Percentiles rank a stretch among this genome's conserved stretches.
These are phyloP conservation scores for Aspergillus sp. DNA, from an alignment of 2,329 filamentous ascomycete genomes.

Conservation along the genomic window DNA sequence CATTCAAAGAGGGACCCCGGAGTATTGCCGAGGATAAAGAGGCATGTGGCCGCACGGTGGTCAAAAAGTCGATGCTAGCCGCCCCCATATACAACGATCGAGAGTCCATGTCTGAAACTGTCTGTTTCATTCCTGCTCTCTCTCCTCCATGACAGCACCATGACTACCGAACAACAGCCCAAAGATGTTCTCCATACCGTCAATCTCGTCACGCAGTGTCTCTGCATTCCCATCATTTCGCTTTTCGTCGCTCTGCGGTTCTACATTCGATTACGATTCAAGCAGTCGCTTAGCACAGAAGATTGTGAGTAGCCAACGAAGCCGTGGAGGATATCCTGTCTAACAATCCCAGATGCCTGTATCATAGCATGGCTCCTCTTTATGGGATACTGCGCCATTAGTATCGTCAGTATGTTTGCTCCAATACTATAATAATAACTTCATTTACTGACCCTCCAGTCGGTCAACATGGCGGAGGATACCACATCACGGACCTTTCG, in stretches of 20 bases:
- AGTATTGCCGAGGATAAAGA: no score
- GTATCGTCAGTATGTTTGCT: conserved; percentile 19
- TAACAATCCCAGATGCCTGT: conserved; percentile 15
- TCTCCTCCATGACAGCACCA: no score
- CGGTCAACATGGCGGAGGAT: conserved; percentile 31
- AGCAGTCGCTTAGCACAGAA: conserved; percentile 25
- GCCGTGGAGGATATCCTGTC: not conserved
- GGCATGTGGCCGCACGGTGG: no score
- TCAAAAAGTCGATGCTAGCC: no score
- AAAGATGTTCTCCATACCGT: conserved; percentile 24
- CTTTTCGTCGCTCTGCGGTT: conserved; percentile 28
- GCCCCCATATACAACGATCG: no score
- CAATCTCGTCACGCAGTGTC: conserved; percentile 30
- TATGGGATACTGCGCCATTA: conserved; percentile 29
- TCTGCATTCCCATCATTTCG: conserved; percentile 31
- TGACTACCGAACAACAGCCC: conserved; percentile 2
- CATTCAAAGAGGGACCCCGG: no score
- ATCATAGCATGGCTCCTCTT: conserved; percentile 18
- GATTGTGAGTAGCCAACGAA: conserved; percentile 22
- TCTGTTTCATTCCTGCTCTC: no score
- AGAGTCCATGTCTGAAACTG: no score
- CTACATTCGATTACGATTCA: conserved; percentile 25
- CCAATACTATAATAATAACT: not conserved
- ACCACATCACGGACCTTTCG: conserved; percentile 22
- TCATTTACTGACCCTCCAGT: conserved; percentile 13